Percentiles rank a stretch among this genome's conserved stretches.
Evolutionary conservation across 495 filamentous ascomycete genomes (phyloP).

Genomic region (Podospora appendiculata): DNA sequence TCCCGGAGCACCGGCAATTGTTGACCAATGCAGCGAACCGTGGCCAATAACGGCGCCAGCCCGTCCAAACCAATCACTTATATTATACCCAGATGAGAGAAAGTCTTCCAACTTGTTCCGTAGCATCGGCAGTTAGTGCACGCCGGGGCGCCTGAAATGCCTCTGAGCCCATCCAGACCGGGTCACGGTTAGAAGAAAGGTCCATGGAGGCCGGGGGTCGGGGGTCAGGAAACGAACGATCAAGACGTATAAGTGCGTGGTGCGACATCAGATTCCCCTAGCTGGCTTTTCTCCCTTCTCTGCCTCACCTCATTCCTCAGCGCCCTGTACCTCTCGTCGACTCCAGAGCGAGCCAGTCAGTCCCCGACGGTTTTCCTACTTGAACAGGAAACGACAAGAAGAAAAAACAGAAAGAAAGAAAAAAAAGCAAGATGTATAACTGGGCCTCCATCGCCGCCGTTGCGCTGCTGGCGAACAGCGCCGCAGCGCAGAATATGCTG

Average conservation of each 20-base stretch:
- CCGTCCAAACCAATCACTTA: constrained; percentile 28
- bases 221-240: background rate
- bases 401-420: constrained; percentile 5
- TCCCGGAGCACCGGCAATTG: constrained; percentile 33
- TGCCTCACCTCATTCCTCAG: background rate
- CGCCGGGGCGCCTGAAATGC: constrained; percentile 14
- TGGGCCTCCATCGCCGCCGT: constrained; percentile 38
- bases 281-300: background rate
- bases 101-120: constrained; percentile 27
- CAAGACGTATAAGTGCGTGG: constrained; percentile 7
- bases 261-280: constrained; percentile 3
- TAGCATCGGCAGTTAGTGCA: constrained; percentile 36
- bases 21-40: constrained; percentile 28
- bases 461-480: constrained; percentile 40
- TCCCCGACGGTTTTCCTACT: too few relatives aligned
- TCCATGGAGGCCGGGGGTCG: too few relatives aligned
- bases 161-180: constrained; percentile 6
- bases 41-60: constrained; percentile 25
- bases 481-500: constrained; percentile 43
- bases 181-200: constrained; percentile 8
- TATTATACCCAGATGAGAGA: constrained; percentile 29
- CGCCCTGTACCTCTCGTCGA: background rate
- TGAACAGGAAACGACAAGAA: background rate
- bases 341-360: background rate
- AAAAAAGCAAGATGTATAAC: constrained; percentile 38